Evolutionary conservation across 2,329 filamentous ascomycete genomes (phyloP).

Genomic region (Clonostachys rosea): DNA sequence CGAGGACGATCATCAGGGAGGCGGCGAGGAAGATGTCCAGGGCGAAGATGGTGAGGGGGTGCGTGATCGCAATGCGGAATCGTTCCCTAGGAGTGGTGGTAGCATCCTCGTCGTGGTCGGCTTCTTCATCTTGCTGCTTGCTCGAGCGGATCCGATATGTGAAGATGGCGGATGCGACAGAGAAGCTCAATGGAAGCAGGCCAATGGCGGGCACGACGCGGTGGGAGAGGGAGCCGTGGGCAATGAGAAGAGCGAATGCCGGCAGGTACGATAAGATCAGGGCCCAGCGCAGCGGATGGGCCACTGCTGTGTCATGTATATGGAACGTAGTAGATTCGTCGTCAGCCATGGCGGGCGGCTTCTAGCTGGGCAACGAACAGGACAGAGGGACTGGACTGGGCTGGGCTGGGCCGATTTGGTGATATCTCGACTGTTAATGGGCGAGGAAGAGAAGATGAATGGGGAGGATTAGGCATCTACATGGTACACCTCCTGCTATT

Average conservation of each 20-base stretch:
- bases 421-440: too few relatives aligned
- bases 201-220: constrained; percentile 28
- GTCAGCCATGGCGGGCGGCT: neutral
- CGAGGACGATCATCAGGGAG: constrained; percentile 28
- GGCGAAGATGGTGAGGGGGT: constrained; percentile 29
- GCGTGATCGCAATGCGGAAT: constrained; percentile 7
- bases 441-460: too few relatives aligned
- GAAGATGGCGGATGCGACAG: constrained; percentile 17
- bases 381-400: too few relatives aligned
- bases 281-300: constrained; percentile 22
- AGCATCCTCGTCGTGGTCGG: constrained; percentile 3
- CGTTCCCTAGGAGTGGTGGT: neutral
- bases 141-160: constrained; percentile 9
- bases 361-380: too few relatives aligned
- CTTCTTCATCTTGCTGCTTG: constrained; percentile 1
- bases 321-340: constrained; percentile 2
- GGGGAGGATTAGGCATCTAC: too few relatives aligned
- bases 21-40: constrained; percentile 27
- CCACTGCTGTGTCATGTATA: constrained; percentile 4
- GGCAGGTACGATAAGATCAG: constrained; percentile 28
- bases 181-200: constrained; percentile 30
- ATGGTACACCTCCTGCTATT: too few relatives aligned
- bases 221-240: constrained; percentile 26
- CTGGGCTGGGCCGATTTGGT: too few relatives aligned
- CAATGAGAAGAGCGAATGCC: constrained; percentile 30